Evolutionary conservation across 2,329 filamentous ascomycete genomes (phyloP).

Genomic region (Trichoderma simmonsii): DNA sequence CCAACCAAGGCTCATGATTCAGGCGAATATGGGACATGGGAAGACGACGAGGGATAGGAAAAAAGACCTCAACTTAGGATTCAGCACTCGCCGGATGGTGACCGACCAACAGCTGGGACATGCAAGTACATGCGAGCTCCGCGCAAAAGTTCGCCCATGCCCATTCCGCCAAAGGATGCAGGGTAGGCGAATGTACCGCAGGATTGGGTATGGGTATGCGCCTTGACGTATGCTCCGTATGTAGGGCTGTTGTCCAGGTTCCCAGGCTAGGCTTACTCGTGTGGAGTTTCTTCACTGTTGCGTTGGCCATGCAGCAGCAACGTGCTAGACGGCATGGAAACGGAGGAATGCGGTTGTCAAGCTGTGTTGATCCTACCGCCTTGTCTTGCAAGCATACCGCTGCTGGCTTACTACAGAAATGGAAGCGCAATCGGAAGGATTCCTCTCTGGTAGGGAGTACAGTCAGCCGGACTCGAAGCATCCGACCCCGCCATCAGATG

Average conservation of each 20-base stretch:
- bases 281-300: not conserved
- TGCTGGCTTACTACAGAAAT: not conserved
- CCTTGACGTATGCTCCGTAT: not conserved
- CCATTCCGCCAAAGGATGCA: not conserved
- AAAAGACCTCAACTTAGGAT: not conserved
- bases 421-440: not conserved
- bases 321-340: not conserved
- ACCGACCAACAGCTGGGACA: not conserved
- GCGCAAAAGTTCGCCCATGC: not conserved
- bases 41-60: not conserved
- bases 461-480: not conserved
- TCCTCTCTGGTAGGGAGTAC: not conserved
- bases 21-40: not conserved
- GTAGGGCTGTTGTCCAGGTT: not conserved
- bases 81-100: not conserved
- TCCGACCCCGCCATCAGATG: not conserved
- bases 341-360: not conserved
- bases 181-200: not conserved
- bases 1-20: not conserved
- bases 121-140: not conserved
- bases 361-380: not conserved
- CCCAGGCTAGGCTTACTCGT: not conserved
- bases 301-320: not conserved
- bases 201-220: not conserved
- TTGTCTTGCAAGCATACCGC: not conserved